These are phyloP conservation scores for Penicillium robsamsonii DNA, from an alignment of 495 filamentous ascomycete genomes.

Conservation along the genomic window DNA sequence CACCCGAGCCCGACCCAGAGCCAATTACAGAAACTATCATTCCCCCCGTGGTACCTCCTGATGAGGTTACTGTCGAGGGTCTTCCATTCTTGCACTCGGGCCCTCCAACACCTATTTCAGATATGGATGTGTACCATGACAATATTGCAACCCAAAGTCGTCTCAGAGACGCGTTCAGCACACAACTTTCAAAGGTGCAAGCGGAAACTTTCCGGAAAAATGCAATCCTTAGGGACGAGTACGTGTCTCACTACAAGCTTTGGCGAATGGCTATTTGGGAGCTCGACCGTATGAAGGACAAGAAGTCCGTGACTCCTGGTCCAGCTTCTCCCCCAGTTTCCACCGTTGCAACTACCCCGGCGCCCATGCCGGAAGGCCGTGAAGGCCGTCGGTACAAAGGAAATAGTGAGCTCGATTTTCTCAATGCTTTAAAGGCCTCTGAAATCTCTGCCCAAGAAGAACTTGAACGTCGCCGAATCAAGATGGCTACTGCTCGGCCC, in stretches of 20 bases:
- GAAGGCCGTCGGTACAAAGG: conserved; percentile 61
- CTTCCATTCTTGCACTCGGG: conserved; percentile 50
- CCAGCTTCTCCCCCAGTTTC: conserved; percentile 49
- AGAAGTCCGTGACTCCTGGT: conserved; percentile 48
- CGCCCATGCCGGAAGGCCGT: conserved; percentile 53
- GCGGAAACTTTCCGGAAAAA: conserved; percentile 45
- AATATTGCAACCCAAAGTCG: conserved; percentile 35
- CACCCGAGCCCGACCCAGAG: conserved; percentile 7
- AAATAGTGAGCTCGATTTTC: conserved; percentile 72
- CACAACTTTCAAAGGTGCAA: conserved; percentile 39
- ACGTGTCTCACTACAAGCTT: conserved; percentile 43
- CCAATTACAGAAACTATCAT: conserved; percentile 14
- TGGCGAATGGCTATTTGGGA: conserved; percentile 52
- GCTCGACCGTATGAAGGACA: conserved; percentile 62
- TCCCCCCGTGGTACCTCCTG: conserved; percentile 8
- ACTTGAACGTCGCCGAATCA: conserved; percentile 63
- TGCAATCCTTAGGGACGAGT: conserved; percentile 41
- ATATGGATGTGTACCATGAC: conserved; percentile 48
- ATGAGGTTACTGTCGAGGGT: conserved; percentile 34
- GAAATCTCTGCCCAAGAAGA: conserved; percentile 72
- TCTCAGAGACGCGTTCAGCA: conserved; percentile 35
- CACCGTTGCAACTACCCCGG: conserved; percentile 38
- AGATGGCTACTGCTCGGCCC: conserved; percentile 65
- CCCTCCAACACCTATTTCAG: conserved; percentile 50
- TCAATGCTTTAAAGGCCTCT: conserved; percentile 73